Conservation (phyloP, 345 rosid genomes). For the Camelina hispida region DNA sequence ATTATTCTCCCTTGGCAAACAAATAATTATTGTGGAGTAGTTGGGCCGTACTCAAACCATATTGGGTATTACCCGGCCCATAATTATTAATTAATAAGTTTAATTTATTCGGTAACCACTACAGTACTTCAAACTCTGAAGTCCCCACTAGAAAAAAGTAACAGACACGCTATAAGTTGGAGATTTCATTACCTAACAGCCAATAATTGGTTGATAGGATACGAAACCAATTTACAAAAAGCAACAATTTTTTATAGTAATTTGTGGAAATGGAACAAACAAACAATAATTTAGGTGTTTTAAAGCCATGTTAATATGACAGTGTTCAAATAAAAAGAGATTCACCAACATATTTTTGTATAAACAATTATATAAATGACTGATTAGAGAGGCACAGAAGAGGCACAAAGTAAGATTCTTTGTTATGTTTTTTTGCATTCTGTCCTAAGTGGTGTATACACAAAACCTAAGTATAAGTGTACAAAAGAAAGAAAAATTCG, state of each 20-base stretch:
- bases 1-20: neutral
- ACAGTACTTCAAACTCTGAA: neutral
- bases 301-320: no score
- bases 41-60: conserved; percentile 34
- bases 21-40: conserved; percentile 28
- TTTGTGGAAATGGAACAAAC: neutral
- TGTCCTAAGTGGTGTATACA: conserved; percentile 37
- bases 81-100: neutral
- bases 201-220: neutral
- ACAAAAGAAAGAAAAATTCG: conserved; percentile 11
- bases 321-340: neutral
- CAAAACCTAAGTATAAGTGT: conserved; percentile 43
- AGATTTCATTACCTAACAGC: conserved; percentile 13
- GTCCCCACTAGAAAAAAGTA: neutral
- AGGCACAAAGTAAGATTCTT: conserved; percentile 22
- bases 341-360: neutral
- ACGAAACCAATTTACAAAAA: conserved; percentile 3
- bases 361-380: neutral
- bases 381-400: conserved; percentile 24
- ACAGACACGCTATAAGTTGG: conserved; percentile 20
- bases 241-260: neutral
- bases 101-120: conserved; percentile 24
- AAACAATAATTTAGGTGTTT: no score
- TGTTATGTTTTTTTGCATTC: conserved; percentile 33
- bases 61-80: conserved; percentile 28